Evolutionary conservation across 257 asterid species (phyloP).

Genomic region (Solanum corneliomulleri): DNA sequence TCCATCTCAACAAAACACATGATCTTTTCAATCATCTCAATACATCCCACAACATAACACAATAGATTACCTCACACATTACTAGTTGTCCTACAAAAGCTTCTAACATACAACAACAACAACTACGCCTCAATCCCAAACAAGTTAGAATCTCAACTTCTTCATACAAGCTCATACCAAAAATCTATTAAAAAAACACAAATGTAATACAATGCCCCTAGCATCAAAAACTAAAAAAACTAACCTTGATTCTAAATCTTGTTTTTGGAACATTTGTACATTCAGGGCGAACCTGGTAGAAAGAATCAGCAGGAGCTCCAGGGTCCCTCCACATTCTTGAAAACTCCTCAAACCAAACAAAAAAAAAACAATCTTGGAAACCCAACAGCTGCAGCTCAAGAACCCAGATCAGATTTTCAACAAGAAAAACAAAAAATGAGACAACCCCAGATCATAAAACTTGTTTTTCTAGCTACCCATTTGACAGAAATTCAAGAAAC

Average conservation of each 20-base stretch:
- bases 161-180: neutral
- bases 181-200: neutral
- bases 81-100: neutral
- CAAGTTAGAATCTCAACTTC: neutral
- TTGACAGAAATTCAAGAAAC: slow-evolving; percentile 11
- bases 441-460: slow-evolving; percentile 18
- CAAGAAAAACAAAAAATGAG: neutral
- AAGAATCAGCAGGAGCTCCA: slow-evolving; percentile 83
- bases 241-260: slow-evolving; percentile 92
- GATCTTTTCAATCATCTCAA: neutral
- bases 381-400: slow-evolving; percentile 3
- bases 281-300: slow-evolving; percentile 74
- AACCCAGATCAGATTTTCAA: slow-evolving; percentile 25
- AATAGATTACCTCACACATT: neutral
- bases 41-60: neutral
- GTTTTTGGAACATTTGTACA: slow-evolving; percentile 71
- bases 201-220: neutral
- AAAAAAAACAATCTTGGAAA: neutral
- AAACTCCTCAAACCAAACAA: neutral
- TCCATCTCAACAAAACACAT: neutral
- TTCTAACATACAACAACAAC: neutral
- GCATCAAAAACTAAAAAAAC: neutral
- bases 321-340: slow-evolving; percentile 64
- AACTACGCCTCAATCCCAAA: neutral
- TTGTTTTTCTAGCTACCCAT: slow-evolving; percentile 1